phyloP scores from a whole-genome alignment of 345 rosid species.

The Eucalyptus marginata region DNA sequence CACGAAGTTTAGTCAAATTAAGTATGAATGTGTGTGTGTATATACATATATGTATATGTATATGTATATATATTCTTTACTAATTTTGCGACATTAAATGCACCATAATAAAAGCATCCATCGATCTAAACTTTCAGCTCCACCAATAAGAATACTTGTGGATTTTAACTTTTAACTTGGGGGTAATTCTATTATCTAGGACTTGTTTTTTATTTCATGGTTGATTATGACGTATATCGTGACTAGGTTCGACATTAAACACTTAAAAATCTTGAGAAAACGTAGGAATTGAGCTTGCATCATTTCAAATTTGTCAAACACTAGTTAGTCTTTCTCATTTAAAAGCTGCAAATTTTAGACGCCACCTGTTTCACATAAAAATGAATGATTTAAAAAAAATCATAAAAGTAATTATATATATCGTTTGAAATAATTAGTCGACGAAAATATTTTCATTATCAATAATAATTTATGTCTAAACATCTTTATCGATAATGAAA shows the following conservation, averaged over 20 bases:
- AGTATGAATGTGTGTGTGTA: neutral
- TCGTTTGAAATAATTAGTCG: fast-evolving
- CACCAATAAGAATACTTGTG: neutral
- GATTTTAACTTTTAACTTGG: neutral
- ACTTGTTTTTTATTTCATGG: neutral
- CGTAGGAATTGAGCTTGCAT: neutral
- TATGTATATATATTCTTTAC: neutral
- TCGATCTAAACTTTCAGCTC: neutral
- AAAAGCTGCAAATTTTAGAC: neutral
- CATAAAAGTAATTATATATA: no score
- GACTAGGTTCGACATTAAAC: neutral
- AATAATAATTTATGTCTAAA: no score
- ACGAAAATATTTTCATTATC: no score
- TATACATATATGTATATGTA: no score
- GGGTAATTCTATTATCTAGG: neutral
- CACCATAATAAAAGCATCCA: neutral
- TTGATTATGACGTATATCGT: neutral
- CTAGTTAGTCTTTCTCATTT: neutral
- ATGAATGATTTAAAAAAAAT: no score
- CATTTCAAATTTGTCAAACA: neutral
- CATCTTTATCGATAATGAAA: no score
- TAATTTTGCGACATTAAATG: neutral
- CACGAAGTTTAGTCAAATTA: neutral
- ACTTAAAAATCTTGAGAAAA: neutral
- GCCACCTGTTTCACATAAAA: no score